Percentiles rank a stretch among this genome's conserved stretches.
These are phyloP conservation scores for Microthyrium microscopicum DNA, from an alignment of 2,329 filamentous ascomycete genomes.

Conservation along the genomic window DNA sequence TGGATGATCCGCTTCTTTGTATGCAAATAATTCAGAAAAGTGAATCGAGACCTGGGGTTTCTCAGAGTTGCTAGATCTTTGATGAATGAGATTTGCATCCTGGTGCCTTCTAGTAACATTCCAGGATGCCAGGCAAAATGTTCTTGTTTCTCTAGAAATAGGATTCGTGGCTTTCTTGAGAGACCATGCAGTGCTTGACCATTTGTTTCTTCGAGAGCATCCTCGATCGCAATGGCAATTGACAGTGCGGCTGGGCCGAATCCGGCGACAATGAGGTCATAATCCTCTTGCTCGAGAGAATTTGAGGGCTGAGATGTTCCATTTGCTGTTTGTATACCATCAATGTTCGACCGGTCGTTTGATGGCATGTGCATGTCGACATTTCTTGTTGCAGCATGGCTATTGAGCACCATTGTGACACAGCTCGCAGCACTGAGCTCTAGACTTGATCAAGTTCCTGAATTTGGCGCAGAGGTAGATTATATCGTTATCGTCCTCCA, in stretches of 20 bases:
- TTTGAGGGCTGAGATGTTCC: too few relatives aligned
- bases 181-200: constrained; percentile 17
- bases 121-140: constrained; percentile 85
- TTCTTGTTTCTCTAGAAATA: constrained; percentile 75
- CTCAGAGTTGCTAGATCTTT: constrained; percentile 87
- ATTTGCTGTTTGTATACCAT: too few relatives aligned
- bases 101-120: constrained; percentile 83
- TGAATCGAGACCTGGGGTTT: constrained; percentile 79
- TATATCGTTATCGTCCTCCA: too few relatives aligned
- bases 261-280: constrained; percentile 79
- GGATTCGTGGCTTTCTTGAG: constrained; percentile 45
- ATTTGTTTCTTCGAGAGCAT: constrained; percentile 42
- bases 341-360: too few relatives aligned
- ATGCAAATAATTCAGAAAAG: constrained; percentile 89
- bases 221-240: constrained; percentile 76
- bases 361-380: too few relatives aligned
- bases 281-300: constrained; percentile 44
- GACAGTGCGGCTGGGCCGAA: constrained; percentile 86
- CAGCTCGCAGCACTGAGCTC: too few relatives aligned
- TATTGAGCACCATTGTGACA: too few relatives aligned
- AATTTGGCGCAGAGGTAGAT: too few relatives aligned
- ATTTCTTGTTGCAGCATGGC: too few relatives aligned
- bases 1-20: constrained; percentile 64
- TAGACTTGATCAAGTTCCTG: too few relatives aligned
- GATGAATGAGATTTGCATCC: constrained; percentile 96